phyloP scores from a whole-genome alignment of 306 rosid species.

The Prunus salicina region DNA sequence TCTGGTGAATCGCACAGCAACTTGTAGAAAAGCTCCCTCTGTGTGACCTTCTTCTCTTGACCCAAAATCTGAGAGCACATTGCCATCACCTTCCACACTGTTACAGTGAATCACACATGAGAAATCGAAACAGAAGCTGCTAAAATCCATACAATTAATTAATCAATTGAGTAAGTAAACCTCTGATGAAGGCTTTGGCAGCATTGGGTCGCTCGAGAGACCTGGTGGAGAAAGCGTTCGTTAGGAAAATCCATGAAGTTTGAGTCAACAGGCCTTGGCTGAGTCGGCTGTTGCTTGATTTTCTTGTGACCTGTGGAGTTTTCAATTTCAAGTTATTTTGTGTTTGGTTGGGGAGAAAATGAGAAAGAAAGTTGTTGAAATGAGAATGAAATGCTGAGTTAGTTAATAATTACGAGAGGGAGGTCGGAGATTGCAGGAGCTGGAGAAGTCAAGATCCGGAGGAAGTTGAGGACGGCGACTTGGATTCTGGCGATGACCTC shows the following conservation, averaged over 20 bases:
- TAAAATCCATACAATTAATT: background rate
- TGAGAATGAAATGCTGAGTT: background rate
- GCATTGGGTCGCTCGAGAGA: slow-evolving; percentile 73
- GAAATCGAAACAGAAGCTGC: background rate
- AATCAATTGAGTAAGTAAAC: slow-evolving; percentile 11
- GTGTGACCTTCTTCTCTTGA: slow-evolving; percentile 76
- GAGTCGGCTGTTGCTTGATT: slow-evolving; percentile 55
- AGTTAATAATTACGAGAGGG: slow-evolving; percentile 47
- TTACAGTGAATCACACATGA: background rate
- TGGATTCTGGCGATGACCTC: slow-evolving; percentile 81
- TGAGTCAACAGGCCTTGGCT: slow-evolving; percentile 59
- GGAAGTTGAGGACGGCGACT: slow-evolving; percentile 79
- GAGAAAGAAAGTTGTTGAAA: background rate
- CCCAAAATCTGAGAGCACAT: slow-evolving; percentile 71
- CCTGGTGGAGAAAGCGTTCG: slow-evolving; percentile 57
- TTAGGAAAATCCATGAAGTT: slow-evolving; percentile 61
- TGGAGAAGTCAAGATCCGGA: slow-evolving; percentile 62
- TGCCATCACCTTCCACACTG: slow-evolving; percentile 94
- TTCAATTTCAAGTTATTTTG: background rate
- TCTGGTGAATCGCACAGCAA: slow-evolving; percentile 68
- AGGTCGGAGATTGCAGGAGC: slow-evolving; percentile 76
- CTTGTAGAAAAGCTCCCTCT: slow-evolving; percentile 90
- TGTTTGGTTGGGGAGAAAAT: slow-evolving; percentile 14
- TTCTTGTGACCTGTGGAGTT: slow-evolving; percentile 55
- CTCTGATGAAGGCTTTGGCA: slow-evolving; percentile 73